phyloP scores from a whole-genome alignment of 208 protist genomes.

The Strigomonas culicis region DNA sequence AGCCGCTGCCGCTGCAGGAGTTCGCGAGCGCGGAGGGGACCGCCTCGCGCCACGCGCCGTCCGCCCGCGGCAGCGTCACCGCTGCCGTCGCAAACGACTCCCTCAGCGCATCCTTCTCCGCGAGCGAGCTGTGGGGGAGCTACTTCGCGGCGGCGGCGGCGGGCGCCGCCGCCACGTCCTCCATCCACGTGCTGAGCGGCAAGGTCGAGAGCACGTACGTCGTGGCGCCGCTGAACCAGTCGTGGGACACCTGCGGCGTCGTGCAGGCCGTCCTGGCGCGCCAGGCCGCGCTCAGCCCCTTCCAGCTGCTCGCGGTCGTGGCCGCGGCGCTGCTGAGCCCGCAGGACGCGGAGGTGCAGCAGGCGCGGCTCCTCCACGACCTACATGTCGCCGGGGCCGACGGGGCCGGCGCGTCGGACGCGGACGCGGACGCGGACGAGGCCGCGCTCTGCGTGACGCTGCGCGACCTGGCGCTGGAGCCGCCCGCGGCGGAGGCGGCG shows the following conservation, averaged over 20 bases:
- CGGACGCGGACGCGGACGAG: background rate
- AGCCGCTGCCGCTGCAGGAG: constrained; percentile 2
- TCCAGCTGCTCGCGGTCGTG: constrained; percentile 37
- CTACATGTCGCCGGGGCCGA: constrained; percentile 12
- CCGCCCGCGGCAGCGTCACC: background rate
- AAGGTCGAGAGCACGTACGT: constrained; percentile 49
- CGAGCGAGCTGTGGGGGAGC: background rate
- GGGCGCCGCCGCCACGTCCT: background rate
- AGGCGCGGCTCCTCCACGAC: constrained; percentile 29
- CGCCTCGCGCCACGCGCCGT: background rate
- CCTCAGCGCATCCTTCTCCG: background rate
- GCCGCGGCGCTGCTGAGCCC: constrained; percentile 53
- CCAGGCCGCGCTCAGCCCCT: background rate
- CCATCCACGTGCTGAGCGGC: constrained; percentile 35
- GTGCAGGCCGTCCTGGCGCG: constrained; percentile 41
- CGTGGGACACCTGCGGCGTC: constrained; percentile 57
- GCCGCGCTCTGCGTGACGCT: background rate
- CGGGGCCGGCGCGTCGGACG: constrained; percentile 2
- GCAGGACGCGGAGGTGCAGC: constrained; percentile 27
- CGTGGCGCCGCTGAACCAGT: constrained; percentile 60
- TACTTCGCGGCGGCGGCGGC: background rate
- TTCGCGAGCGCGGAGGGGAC: background rate
- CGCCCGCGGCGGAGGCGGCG: background rate
- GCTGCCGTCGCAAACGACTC: background rate
- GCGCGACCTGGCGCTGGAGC: background rate